phyloP scores from a whole-genome alignment of 2,329 filamentous ascomycete genomes.

The Didymellaceae sp. region DNA sequence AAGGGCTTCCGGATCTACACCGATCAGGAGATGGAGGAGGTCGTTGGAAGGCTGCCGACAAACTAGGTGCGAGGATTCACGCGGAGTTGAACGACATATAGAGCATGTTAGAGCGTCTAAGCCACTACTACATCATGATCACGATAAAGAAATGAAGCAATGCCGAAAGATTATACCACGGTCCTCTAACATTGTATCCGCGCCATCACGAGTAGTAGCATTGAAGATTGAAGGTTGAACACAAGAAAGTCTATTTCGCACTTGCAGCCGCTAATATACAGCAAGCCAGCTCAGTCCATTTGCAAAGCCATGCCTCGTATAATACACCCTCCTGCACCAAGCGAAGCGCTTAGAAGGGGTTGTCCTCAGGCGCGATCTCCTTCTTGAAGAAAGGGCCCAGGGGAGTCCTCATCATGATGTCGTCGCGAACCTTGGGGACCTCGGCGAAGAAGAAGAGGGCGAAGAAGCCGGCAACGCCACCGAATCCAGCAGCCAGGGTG shows the following conservation, averaged over 20 bases:
- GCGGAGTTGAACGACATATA: neutral
- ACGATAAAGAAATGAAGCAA: conserved; percentile 36
- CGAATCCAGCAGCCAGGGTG: conserved; percentile 61
- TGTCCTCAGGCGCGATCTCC: conserved; percentile 68
- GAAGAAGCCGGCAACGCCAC: conserved; percentile 63
- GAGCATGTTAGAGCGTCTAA: conserved; percentile 21
- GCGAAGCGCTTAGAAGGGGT: conserved; percentile 56
- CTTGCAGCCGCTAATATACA: conserved; percentile 37
- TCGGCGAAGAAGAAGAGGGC: conserved; percentile 70
- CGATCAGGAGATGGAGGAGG: conserved; percentile 94
- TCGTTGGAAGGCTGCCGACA: conserved; percentile 77
- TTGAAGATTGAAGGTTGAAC: conserved; percentile 13
- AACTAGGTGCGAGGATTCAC: conserved; percentile 45
- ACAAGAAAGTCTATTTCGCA: conserved; percentile 41
- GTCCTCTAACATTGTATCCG: too few species aligned
- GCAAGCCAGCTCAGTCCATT: conserved; percentile 26
- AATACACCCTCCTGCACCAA: conserved; percentile 20
- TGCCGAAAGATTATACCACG: conserved; percentile 21
- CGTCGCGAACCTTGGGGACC: conserved; percentile 66
- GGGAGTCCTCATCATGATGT: conserved; percentile 67
- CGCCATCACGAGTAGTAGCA: too few species aligned
- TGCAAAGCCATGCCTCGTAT: conserved; percentile 23
- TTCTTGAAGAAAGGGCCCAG: conserved; percentile 65
- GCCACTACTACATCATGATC: conserved; percentile 23
- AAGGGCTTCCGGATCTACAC: conserved; percentile 98